Percentiles rank a stretch among this genome's conserved stretches.
These are phyloP conservation scores for Naganishia vaughanmartiniae DNA, from an alignment of 768 basidiomycete genomes.

Conservation along the genomic window DNA sequence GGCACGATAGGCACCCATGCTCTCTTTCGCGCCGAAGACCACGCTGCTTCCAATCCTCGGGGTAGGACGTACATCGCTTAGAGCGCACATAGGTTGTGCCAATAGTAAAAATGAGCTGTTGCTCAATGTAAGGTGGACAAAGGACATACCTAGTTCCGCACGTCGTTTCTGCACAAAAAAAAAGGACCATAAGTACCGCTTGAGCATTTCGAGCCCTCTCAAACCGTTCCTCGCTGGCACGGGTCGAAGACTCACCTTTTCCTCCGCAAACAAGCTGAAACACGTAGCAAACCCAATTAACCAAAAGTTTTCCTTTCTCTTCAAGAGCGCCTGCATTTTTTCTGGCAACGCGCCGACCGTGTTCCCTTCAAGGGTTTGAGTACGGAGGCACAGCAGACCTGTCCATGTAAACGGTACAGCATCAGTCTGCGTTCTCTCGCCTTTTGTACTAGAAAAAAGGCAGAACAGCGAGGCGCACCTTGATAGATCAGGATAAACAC, in stretches of 20 bases:
- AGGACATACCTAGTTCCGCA: slow-evolving; percentile 88
- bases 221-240: no score
- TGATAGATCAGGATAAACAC: slow-evolving; percentile 79
- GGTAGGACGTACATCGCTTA: slow-evolving; percentile 60
- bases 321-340: slow-evolving; percentile 60
- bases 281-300: slow-evolving; percentile 71
- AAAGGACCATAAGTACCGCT: background rate
- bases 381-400: slow-evolving; percentile 40
- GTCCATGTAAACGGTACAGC: slow-evolving; percentile 5
- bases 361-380: slow-evolving; percentile 35
- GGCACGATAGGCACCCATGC: slow-evolving; percentile 63
- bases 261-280: slow-evolving; percentile 79
- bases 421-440: slow-evolving; percentile 30
- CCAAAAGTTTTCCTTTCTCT: slow-evolving; percentile 71
- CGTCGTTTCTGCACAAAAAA: slow-evolving; percentile 59
- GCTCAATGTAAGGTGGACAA: slow-evolving; percentile 35
- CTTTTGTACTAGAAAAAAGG: slow-evolving; percentile 21
- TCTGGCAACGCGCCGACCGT: slow-evolving; percentile 47
- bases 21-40: slow-evolving; percentile 72
- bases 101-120: no score
- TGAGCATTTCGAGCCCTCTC: background rate
- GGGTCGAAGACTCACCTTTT: slow-evolving; percentile 56
- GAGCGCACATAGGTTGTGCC: background rate
- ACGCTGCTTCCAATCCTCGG: slow-evolving; percentile 84
- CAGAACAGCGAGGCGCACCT: slow-evolving; percentile 53